Conservation (phyloP, 1,284 basidiomycete genomes). For the Stygiomarasmius scandens region DNA sequence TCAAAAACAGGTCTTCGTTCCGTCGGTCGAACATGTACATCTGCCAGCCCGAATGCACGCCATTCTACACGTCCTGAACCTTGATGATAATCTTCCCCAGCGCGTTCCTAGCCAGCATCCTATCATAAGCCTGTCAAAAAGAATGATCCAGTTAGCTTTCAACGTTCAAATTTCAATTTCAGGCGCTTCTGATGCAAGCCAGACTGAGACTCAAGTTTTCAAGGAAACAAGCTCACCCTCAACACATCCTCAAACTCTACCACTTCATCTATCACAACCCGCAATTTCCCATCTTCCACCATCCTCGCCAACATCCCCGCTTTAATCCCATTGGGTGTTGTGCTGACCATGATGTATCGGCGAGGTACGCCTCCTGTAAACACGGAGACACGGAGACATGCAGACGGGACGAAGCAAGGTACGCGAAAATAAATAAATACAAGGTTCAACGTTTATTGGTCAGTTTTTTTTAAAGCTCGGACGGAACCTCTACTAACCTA, state of each 20-base stretch:
- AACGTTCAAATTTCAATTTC: too few species aligned
- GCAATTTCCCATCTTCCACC: constrained; percentile 15
- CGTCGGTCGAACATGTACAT: too few species aligned
- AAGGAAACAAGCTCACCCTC: not conserved
- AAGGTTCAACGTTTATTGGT: not conserved
- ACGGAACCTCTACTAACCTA: not conserved
- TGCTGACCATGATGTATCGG: constrained; percentile 15
- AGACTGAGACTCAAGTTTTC: too few species aligned
- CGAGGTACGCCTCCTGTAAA: constrained; percentile 14
- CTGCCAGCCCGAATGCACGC: too few species aligned
- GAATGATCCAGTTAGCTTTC: not conserved
- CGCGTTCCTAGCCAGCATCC: not conserved
- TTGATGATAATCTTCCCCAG: not conserved
- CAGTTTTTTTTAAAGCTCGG: too few species aligned
- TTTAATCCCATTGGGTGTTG: constrained; percentile 17
- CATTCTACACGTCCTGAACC: not conserved
- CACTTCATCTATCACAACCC: constrained; percentile 11
- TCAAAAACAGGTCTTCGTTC: too few species aligned
- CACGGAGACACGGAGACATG: not conserved
- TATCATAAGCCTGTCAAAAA: not conserved
- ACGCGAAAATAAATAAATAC: not conserved
- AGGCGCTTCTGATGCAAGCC: too few species aligned
- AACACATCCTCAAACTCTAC: not conserved
- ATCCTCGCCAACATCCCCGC: constrained; percentile 15
- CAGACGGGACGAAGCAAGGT: not conserved